These are phyloP conservation scores for Cardiospermum halicacabum DNA, from an alignment of 345 rosid genomes.

Conservation along the genomic window DNA sequence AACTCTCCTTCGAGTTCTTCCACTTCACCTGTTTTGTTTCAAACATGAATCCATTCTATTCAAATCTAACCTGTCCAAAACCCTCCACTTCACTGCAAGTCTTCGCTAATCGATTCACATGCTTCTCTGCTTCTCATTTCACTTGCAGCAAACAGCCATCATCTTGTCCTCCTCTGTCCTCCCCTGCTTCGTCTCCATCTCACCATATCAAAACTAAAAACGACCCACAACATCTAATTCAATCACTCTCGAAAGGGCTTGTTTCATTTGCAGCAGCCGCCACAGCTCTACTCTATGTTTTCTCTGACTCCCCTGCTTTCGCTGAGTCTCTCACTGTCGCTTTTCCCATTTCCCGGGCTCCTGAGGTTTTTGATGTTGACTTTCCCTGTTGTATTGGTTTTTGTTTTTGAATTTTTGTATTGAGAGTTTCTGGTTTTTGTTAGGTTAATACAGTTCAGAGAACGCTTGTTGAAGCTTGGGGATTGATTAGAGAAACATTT, in stretches of 20 bases:
- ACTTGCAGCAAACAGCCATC: constrained; percentile 19
- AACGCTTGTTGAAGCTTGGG: constrained; percentile 96
- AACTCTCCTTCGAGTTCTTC: not conserved
- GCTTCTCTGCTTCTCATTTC: constrained; percentile 18
- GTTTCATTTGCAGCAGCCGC: constrained; percentile 53
- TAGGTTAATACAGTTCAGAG: constrained; percentile 85
- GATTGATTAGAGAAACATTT: constrained; percentile 84
- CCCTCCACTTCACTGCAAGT: constrained; percentile 20
- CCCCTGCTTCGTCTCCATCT: constrained; percentile 25
- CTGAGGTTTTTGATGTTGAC: constrained; percentile 42
- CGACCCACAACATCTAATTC: constrained; percentile 16
- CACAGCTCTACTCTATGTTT: constrained; percentile 45
- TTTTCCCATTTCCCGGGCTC: constrained; percentile 78
- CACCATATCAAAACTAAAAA: constrained; percentile 15
- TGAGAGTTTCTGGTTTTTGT: constrained; percentile 12
- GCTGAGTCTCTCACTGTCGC: constrained; percentile 76
- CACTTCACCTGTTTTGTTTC: not conserved
- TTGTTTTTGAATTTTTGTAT: not conserved
- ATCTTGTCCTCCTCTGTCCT: constrained; percentile 9
- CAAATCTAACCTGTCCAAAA: constrained; percentile 21
- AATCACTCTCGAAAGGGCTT: constrained; percentile 37
- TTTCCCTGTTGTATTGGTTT: not conserved
- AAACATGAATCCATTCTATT: constrained; percentile 36
- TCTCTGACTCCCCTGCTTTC: constrained; percentile 53
- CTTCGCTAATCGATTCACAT: constrained; percentile 17